Conservation (phyloP, 352 stramenopile species). For the Plasmopara halstedii region DNA sequence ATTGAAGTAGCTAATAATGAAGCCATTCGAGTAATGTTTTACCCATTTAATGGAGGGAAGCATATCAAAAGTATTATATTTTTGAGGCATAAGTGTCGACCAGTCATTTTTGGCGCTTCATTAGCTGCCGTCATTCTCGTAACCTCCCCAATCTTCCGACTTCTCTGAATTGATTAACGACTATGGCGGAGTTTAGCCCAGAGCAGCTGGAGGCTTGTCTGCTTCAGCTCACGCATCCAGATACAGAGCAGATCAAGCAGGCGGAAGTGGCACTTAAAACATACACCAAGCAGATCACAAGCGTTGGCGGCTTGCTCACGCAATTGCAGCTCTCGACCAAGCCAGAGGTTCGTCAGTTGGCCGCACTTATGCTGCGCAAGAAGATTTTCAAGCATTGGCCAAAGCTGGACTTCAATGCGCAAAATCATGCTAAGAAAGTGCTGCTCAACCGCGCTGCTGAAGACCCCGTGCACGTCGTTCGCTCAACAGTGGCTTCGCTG, state of each 20-base stretch:
- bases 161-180: conserved; percentile 7
- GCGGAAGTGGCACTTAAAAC: conserved; percentile 90
- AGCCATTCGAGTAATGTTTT: too few species aligned
- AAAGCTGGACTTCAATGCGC: conserved; percentile 78
- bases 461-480: conserved; percentile 85
- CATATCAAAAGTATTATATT: conserved; percentile 9
- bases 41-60: conserved; percentile 11
- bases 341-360: conserved; percentile 85
- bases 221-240: conserved; percentile 88
- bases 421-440: conserved; percentile 81
- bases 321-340: conserved; percentile 78
- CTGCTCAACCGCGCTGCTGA: conserved; percentile 78
- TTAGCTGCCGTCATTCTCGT: conserved; percentile 17
- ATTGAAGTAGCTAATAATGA: too few species aligned
- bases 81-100: conserved; percentile 16
- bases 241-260: conserved; percentile 94
- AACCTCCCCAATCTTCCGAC: conserved; percentile 8
- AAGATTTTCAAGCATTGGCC: conserved; percentile 91
- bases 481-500: conserved; percentile 74
- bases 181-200: conserved; percentile 72
- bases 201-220: conserved; percentile 83
- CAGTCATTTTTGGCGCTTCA: conserved; percentile 24
- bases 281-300: conserved; percentile 87
- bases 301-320: conserved; percentile 83
- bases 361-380: conserved; percentile 91